phyloP scores from a whole-genome alignment of 257 asterid genomes.

The Solanum pimpinellifolium region DNA sequence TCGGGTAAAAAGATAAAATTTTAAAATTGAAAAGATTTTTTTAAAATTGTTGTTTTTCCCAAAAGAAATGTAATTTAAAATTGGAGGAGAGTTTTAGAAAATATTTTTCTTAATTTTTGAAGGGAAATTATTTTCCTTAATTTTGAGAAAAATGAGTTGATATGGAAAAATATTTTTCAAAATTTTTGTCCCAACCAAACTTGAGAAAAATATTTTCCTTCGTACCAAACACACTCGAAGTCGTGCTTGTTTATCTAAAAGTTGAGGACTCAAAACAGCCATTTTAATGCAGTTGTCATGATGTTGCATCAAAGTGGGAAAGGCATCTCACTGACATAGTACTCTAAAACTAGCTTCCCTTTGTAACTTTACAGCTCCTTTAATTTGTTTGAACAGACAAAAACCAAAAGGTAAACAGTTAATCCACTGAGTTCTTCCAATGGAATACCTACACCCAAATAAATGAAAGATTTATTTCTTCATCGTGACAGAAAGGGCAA shows the following conservation, averaged over 20 bases:
- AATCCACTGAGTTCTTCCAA: not conserved
- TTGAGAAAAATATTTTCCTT: too few relatives aligned
- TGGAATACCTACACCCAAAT: not conserved
- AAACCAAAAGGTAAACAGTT: not conserved
- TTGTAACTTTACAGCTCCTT: not conserved
- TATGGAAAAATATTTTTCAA: too few relatives aligned
- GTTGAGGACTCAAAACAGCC: not conserved
- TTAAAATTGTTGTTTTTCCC: too few relatives aligned
- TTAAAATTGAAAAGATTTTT: too few relatives aligned
- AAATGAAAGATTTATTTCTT: not conserved
- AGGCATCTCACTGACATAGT: not conserved
- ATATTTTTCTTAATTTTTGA: too few relatives aligned
- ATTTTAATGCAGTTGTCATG: not conserved
- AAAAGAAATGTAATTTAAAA: too few relatives aligned
- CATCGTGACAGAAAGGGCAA: not conserved
- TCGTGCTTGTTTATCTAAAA: not conserved
- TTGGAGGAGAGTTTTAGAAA: too few relatives aligned
- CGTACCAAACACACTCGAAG: not conserved
- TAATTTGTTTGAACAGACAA: not conserved
- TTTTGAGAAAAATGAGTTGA: too few relatives aligned
- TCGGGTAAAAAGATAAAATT: too few relatives aligned
- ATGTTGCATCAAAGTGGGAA: not conserved
- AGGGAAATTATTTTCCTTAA: too few relatives aligned
- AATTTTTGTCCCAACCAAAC: too few relatives aligned
- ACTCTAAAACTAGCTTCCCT: not conserved